Conservation (phyloP, 2,329 filamentous ascomycete species). For the Sporothrix luriei region DNA sequence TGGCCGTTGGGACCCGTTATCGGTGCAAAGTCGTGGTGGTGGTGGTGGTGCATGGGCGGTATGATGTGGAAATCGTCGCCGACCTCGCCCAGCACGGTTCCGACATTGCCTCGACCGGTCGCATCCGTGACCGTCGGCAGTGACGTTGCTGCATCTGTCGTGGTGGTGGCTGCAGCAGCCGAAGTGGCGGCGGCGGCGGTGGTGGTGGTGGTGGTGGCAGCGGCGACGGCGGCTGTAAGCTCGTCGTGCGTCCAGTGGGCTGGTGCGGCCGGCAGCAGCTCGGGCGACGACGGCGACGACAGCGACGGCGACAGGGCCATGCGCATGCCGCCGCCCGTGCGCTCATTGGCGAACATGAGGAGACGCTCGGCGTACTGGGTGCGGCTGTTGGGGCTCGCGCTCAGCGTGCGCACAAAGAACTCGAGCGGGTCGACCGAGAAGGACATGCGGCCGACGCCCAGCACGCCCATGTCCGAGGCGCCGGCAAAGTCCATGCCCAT, state of each 20-base stretch:
- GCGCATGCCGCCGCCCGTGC: conserved; percentile 45
- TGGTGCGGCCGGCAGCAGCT: neutral
- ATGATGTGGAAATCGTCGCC: conserved; percentile 17
- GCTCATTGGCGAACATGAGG: conserved; percentile 48
- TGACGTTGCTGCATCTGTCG: neutral
- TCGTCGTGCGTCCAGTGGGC: conserved; percentile 18
- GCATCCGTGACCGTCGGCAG: neutral
- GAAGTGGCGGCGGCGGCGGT: neutral
- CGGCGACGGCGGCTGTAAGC: neutral
- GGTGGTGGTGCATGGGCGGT: neutral
- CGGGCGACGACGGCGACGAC: conserved; percentile 34
- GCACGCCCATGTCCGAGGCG: conserved; percentile 42
- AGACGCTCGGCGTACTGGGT: conserved; percentile 50
- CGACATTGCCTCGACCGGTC: conserved; percentile 3
- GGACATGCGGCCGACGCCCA: conserved; percentile 42
- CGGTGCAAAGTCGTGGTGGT: neutral
- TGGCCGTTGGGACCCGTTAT: neutral
- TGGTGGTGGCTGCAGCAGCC: neutral
- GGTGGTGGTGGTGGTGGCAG: no score
- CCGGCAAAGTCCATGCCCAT: conserved; percentile 43
- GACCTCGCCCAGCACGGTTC: conserved; percentile 33
- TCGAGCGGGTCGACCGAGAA: conserved; percentile 48
- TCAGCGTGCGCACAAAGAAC: conserved; percentile 50
- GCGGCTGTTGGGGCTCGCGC: conserved; percentile 49
- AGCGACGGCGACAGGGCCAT: conserved; percentile 41